These are phyloP conservation scores for Bocquillonia castaneifolia DNA, from an alignment of 441 rosid species.

Conservation along the genomic window DNA sequence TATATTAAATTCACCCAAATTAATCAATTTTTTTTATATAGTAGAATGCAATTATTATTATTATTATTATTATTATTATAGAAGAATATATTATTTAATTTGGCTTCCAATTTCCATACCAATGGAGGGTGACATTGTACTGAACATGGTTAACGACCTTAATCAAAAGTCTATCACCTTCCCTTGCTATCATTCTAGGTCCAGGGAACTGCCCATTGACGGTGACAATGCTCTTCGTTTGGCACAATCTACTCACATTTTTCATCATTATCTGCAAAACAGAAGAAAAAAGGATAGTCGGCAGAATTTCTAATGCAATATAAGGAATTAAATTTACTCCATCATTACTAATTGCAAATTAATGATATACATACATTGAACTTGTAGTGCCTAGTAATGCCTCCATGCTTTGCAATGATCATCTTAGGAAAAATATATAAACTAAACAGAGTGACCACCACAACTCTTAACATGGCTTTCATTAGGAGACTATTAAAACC, in stretches of 20 bases:
- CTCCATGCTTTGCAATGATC: conserved; percentile 32
- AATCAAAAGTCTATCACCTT: conserved; percentile 44
- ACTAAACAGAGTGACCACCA: conserved; percentile 24
- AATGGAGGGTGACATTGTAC: conserved; percentile 40
- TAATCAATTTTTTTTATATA: too few relatives aligned
- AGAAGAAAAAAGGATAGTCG: not conserved
- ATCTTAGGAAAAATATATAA: conserved; percentile 23
- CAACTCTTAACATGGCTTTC: conserved; percentile 12
- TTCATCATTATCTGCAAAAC: conserved; percentile 35
- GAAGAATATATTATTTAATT: too few relatives aligned
- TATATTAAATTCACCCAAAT: not conserved
- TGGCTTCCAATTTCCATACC: conserved; percentile 30
- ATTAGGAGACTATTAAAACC: conserved; percentile 15
- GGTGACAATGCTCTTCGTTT: conserved; percentile 38
- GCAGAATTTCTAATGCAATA: too few relatives aligned
- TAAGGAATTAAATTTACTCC: not conserved
- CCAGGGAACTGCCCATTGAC: conserved; percentile 49
- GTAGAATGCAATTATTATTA: too few relatives aligned
- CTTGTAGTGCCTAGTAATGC: conserved; percentile 40
- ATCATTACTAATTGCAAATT: not conserved
- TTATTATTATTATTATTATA: too few relatives aligned
- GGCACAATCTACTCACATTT: conserved; percentile 44
- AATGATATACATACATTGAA: conserved; percentile 36
- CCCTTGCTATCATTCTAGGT: conserved; percentile 39
- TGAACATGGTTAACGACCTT: conserved; percentile 39